These are phyloP conservation scores for Blastobotrys proliferans DNA, from an alignment of 1,139 yeast genomes.

Conservation along the genomic window DNA sequence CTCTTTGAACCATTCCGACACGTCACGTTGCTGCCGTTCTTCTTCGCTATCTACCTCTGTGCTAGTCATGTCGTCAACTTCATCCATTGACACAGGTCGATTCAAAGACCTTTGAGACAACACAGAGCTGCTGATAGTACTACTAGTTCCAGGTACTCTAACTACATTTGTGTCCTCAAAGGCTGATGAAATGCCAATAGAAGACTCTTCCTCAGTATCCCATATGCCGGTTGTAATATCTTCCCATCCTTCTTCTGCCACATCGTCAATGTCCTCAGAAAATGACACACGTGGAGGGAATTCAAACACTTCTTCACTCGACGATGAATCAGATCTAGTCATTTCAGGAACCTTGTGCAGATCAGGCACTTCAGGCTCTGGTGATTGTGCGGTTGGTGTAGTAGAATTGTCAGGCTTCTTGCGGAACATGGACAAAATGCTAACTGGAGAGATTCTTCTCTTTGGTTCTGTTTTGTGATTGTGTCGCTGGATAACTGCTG, in stretches of 20 bases:
- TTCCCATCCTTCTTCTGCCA: slow-evolving; percentile 4
- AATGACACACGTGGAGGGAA: slow-evolving; percentile 3
- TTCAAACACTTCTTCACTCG: slow-evolving; percentile 1
- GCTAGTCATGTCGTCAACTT: slow-evolving; percentile 7
- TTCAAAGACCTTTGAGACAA: slow-evolving; percentile 4
- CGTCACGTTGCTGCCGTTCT: slow-evolving; percentile 30
- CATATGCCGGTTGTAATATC: slow-evolving; percentile 1
- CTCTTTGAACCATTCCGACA: slow-evolving; percentile 32
- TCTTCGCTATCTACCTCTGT: slow-evolving; percentile 21
- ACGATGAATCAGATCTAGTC: slow-evolving; percentile 7
- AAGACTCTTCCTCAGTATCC: slow-evolving; percentile 2
- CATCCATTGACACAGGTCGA: slow-evolving; percentile 9
- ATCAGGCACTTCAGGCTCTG: slow-evolving; percentile 2
- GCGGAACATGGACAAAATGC: background rate
- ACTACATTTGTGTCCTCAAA: background rate
- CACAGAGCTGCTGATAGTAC: background rate
- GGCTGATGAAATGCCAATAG: background rate
- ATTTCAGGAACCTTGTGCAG: slow-evolving; percentile 4
- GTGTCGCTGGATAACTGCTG: background rate
- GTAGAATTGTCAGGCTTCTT: background rate
- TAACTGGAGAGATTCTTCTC: slow-evolving; percentile 1
- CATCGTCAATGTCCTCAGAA: background rate
- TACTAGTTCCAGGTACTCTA: background rate
- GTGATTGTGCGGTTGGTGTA: background rate
- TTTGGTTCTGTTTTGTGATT: background rate